Evolutionary conservation across 495 filamentous ascomycete genomes (phyloP), one percentile per base, ranked within the genome.

Genomic region (Durotheca rogersii): DNA sequence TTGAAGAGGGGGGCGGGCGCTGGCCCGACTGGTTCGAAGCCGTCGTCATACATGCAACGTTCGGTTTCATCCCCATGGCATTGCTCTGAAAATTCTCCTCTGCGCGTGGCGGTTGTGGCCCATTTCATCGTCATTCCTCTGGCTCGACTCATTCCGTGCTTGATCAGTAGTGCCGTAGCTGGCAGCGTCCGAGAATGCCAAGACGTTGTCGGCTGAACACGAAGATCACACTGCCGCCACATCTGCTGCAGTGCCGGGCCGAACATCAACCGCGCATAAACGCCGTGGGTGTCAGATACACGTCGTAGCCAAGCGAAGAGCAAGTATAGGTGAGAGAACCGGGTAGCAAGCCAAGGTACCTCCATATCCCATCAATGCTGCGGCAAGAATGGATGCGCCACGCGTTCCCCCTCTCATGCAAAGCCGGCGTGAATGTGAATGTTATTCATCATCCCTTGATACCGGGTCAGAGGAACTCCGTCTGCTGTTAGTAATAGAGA

Each of bases 31-130:
- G 56, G 56, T 46, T 56, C 51, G 42, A 57, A 52, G 40, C 51
- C 50, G 53, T 53, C 58, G 61, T 64, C 61, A 61, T 64, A 58
- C 41, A 64, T 61, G 58, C 55, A 61, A 64, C 61, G 53, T 41
- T 60, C 53, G 58, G 47, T 58, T 64, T 58, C 61, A 61, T 58
- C 34, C 45, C 50, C 37, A 54, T 41, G 42, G 46, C 42, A 42
- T 52, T 47, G 25, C 39, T 53, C 41, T 55, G 37, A 49, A 53
- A 47, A 20, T 53, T 47, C 40, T 53, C 49, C 44, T 45, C 40
- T 33, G 43, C 52, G 48, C 31, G 38, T 44, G 25, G 43, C 40
- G 34, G 43, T 14, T 44, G 20, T 49, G 49, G 41, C 20, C 20
- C 20, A 48, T 54, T 38, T 7, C 42, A 58, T 58, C 40, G 41